A percentile compares a stretch with the other conserved stretches of the same genome.
phyloP scores from a whole-genome alignment of 1,284 basidiomycete species.

The Ganoderma meredithae region DNA sequence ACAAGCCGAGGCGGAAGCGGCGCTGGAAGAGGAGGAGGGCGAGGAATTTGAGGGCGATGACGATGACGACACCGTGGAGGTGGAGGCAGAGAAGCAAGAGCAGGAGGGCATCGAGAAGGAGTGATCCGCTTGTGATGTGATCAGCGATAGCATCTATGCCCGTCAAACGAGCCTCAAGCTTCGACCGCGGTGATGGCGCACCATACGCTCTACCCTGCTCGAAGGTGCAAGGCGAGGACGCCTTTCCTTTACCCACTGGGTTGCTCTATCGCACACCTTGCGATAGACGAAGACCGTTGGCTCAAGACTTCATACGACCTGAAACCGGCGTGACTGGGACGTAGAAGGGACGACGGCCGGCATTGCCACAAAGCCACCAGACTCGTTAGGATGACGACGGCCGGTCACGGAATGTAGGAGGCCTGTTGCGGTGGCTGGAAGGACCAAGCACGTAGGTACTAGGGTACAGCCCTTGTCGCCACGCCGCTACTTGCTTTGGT shows the following conservation, averaged over 20 bases:
- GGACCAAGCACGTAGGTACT: too few relatives aligned
- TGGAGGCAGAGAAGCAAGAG: neutral
- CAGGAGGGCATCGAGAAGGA: neutral
- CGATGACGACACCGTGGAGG: conserved; percentile 40
- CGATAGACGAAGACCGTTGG: too few relatives aligned
- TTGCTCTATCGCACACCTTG: neutral
- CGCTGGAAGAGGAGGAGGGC: conserved; percentile 67
- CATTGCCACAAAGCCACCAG: too few relatives aligned
- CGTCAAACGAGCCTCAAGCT: neutral
- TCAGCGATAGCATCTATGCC: neutral
- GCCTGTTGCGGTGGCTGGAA: too few relatives aligned
- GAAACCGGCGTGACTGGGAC: too few relatives aligned
- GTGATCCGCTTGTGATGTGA: neutral
- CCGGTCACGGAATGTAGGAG: too few relatives aligned
- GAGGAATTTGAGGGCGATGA: conserved; percentile 45
- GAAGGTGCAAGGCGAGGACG: neutral
- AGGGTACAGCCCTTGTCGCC: too few relatives aligned
- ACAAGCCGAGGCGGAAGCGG: conserved; percentile 77
- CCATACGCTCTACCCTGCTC: neutral
- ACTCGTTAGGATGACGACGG: too few relatives aligned
- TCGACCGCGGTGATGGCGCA: neutral
- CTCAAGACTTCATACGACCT: too few relatives aligned
- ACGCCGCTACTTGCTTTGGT: too few relatives aligned
- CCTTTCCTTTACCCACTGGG: neutral
- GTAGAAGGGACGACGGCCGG: too few relatives aligned